These are phyloP conservation scores for Chloropicon primus DNA, from an alignment of 139 green algal genomes.

Conservation along the genomic window DNA sequence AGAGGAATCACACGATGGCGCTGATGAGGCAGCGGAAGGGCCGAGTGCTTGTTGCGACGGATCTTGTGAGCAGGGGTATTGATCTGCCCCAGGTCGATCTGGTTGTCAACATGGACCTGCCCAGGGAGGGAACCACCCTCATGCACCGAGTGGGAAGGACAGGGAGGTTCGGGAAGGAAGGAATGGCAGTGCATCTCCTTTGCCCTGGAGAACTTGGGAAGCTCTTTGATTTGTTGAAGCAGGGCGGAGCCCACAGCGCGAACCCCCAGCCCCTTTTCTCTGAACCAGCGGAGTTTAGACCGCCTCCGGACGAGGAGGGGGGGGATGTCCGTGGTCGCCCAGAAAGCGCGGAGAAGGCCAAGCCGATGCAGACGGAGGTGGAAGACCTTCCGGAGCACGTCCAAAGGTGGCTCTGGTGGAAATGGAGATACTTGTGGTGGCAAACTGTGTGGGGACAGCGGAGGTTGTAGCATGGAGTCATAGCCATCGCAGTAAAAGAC, in stretches of 20 bases:
- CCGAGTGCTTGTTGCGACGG: constrained; percentile 58
- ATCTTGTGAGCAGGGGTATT: constrained; percentile 61
- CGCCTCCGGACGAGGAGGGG: background rate
- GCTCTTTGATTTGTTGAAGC: background rate
- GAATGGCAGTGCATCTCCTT: background rate
- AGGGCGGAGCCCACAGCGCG: background rate
- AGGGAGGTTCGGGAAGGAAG: background rate
- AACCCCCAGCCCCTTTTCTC: background rate
- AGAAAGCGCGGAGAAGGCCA: background rate
- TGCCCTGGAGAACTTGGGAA: background rate
- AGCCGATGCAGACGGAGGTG: background rate
- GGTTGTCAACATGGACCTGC: constrained; percentile 62
- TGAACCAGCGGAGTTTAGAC: background rate
- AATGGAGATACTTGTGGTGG: background rate
- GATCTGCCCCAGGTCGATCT: constrained; percentile 69
- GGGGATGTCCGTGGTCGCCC: background rate
- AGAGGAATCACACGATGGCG: constrained; percentile 39
- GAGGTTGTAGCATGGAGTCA: too few species aligned
- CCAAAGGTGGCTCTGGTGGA: background rate
- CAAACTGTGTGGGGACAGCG: too few species aligned
- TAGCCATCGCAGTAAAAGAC: too few species aligned
- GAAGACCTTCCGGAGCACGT: background rate
- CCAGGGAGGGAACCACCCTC: constrained; percentile 31
- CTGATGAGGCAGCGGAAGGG: constrained; percentile 1
- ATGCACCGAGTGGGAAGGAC: constrained; percentile 24